Evolutionary conservation across 176 grass and related monocot species (phyloP).

Genomic region (Elaeis guineensis): DNA sequence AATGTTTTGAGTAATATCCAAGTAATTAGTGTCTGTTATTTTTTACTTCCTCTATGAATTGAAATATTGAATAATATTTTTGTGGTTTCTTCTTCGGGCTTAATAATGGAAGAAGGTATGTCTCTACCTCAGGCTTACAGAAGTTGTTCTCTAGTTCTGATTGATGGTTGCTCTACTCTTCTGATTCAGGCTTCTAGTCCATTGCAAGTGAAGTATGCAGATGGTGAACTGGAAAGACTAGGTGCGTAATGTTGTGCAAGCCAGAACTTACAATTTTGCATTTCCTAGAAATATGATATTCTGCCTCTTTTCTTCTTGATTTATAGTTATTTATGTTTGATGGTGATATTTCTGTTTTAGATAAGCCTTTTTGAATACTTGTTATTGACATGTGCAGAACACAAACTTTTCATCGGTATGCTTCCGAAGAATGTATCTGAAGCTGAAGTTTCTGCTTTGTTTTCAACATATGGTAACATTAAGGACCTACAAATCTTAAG

Average conservation of each 20-base stretch:
- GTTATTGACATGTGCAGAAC: slow-evolving; percentile 37
- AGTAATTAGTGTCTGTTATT: no score
- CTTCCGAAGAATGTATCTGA: slow-evolving; percentile 89
- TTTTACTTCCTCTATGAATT: no score
- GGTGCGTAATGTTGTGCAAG: slow-evolving; percentile 16
- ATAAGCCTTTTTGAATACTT: neutral
- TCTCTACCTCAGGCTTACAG: no score
- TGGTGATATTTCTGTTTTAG: no score
- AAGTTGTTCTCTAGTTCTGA: neutral
- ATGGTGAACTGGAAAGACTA: slow-evolving; percentile 98
- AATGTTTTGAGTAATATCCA: no score
- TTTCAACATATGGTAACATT: slow-evolving; percentile 84
- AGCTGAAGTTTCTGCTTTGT: slow-evolving; percentile 57
- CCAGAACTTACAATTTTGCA: no score
- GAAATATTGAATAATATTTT: no score
- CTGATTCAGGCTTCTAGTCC: slow-evolving; percentile 80
- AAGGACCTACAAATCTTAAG: slow-evolving; percentile 94
- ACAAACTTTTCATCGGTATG: slow-evolving; percentile 98
- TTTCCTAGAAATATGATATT: no score
- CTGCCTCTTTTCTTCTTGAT: no score
- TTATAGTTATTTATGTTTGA: neutral
- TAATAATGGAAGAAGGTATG: no score
- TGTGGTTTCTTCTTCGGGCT: no score
- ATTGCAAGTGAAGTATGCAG: slow-evolving; percentile 99
- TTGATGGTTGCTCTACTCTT: neutral